Percentiles rank a stretch among this genome's conserved stretches.
phyloP scores from a whole-genome alignment of 495 filamentous ascomycete species.

The Lepidopterella palustris region DNA sequence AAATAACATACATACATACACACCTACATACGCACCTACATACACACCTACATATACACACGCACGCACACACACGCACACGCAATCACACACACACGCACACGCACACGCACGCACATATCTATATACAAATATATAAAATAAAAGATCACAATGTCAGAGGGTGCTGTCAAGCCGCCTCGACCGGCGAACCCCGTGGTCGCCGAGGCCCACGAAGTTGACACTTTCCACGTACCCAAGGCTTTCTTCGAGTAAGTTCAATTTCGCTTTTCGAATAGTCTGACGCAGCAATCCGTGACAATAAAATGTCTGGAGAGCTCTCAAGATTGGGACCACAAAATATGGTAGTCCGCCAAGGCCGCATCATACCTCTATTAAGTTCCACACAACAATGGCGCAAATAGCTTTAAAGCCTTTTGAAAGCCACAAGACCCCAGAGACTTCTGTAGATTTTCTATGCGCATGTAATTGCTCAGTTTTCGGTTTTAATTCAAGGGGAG shows the following conservation, averaged over 20 bases:
- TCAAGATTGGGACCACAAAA: no score
- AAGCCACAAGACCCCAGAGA: no score
- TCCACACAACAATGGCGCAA: background rate
- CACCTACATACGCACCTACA: background rate
- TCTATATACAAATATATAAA: no score
- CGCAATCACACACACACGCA: background rate
- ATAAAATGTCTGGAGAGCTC: no score
- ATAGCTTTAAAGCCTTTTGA: no score
- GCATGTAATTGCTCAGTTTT: no score
- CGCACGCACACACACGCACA: slow-evolving; percentile 2
- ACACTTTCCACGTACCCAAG: slow-evolving; percentile 65
- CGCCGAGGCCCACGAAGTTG: slow-evolving; percentile 75
- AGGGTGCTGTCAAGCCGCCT: slow-evolving; percentile 47
- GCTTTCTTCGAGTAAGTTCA: slow-evolving; percentile 60
- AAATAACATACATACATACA: background rate
- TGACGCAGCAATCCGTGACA: background rate
- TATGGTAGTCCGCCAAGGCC: no score
- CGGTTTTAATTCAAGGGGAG: no score
- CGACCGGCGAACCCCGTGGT: slow-evolving; percentile 65
- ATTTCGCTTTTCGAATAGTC: background rate
- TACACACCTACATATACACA: background rate
- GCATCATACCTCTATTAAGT: no score
- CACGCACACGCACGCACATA: slow-evolving; percentile 10
- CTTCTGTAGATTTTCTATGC: no score
- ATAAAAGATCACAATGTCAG: slow-evolving; percentile 70